These are phyloP conservation scores for Hypholoma fasciculare DNA, from an alignment of 768 basidiomycete species.

Conservation along the genomic window DNA sequence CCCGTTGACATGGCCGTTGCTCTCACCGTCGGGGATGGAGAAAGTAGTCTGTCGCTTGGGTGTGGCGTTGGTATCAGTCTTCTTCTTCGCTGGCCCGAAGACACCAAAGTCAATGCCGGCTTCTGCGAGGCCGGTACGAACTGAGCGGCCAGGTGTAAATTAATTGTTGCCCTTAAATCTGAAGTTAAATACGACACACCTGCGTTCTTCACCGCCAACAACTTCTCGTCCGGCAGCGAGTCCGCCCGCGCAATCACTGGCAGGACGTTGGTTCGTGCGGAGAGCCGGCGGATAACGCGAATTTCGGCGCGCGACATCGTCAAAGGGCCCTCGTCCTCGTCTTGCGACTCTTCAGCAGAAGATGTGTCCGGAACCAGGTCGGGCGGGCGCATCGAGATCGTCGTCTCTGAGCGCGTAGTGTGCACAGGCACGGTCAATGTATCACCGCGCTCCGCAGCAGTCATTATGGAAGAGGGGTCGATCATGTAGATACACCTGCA, in stretches of 20 bases:
- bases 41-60: conserved; percentile 38
- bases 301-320: conserved; percentile 80
- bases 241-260: conserved; percentile 82
- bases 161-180: neutral
- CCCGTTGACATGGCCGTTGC: conserved; percentile 26
- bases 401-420: conserved; percentile 67
- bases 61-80: conserved; percentile 21
- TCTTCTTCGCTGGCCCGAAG: conserved; percentile 49
- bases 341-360: conserved; percentile 48
- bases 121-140: conserved; percentile 64
- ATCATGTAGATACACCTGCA: conserved; percentile 82
- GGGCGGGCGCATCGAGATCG: conserved; percentile 53
- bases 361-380: conserved; percentile 58
- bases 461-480: conserved; percentile 72
- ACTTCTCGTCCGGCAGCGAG: conserved; percentile 78
- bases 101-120: conserved; percentile 78
- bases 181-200: conserved; percentile 27
- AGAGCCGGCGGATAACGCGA: conserved; percentile 74
- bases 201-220: conserved; percentile 68
- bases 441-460: conserved; percentile 49
- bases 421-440: conserved; percentile 44
- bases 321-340: conserved; percentile 50
- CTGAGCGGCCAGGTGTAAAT: conserved; percentile 21
- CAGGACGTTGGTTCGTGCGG: conserved; percentile 74
- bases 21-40: conserved; percentile 25